Evolutionary conservation across 2,329 filamentous ascomycete species (phyloP).

Genomic region (Aspergillus sergii): DNA sequence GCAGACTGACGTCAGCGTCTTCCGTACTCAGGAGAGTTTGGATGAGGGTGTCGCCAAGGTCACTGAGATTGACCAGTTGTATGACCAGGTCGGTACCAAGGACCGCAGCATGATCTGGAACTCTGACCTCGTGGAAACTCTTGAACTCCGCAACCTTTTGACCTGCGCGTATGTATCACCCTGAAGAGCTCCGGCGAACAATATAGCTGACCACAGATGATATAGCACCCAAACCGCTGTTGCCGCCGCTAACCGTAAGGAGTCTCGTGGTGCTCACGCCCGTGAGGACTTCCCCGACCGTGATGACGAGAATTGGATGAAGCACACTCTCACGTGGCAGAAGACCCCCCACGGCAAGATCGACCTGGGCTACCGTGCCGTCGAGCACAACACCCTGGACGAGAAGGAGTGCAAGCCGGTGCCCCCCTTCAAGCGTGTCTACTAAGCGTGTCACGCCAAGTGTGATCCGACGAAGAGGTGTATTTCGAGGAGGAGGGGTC

Average conservation of each 20-base stretch:
- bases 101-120: slow-evolving; percentile 99
- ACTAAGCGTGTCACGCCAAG: slow-evolving; percentile 38
- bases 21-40: slow-evolving; percentile 90
- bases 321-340: slow-evolving; percentile 97
- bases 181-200: slow-evolving; percentile 4
- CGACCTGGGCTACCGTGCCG: slow-evolving; percentile 81
- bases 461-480: not conserved
- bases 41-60: slow-evolving; percentile 93
- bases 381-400: slow-evolving; percentile 82
- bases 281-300: slow-evolving; percentile 95
- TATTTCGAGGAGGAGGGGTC: not conserved
- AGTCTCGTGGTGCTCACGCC: slow-evolving; percentile 95
- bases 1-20: slow-evolving; percentile 96
- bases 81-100: slow-evolving; percentile 86
- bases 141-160: slow-evolving; percentile 91
- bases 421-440: slow-evolving; percentile 82
- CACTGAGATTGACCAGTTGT: slow-evolving; percentile 77
- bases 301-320: slow-evolving; percentile 98
- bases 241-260: slow-evolving; percentile 89
- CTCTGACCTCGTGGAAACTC: slow-evolving; percentile 92
- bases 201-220: slow-evolving; percentile 14
- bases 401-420: slow-evolving; percentile 96
- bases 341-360: slow-evolving; percentile 86
- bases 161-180: slow-evolving; percentile 81
- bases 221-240: slow-evolving; percentile 82